phyloP scores from a whole-genome alignment of 768 basidiomycete species.

The Albatrellus ellisii region DNA sequence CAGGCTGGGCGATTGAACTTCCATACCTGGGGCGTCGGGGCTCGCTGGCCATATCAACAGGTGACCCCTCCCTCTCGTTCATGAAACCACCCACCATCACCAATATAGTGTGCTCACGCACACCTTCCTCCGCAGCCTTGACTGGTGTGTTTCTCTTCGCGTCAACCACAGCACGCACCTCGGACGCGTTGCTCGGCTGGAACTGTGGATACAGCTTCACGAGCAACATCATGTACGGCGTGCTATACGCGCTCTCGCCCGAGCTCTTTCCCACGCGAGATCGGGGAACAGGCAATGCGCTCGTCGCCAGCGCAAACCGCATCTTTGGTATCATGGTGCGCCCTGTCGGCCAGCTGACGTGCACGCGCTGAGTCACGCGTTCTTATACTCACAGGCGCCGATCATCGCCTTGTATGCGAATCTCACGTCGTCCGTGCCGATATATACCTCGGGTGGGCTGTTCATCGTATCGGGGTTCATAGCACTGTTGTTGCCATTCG shows the following conservation, averaged over 20 bases:
- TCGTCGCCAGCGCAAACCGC: constrained; percentile 38
- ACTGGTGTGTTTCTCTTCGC: constrained; percentile 48
- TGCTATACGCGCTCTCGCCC: constrained; percentile 28
- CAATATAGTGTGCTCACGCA: not conserved
- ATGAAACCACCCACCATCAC: constrained; percentile 11
- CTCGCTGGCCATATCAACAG: constrained; percentile 36
- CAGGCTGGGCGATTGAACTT: constrained; percentile 40
- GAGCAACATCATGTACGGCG: constrained; percentile 43
- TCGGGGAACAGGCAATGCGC: constrained; percentile 42
- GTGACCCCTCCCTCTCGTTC: constrained; percentile 15
- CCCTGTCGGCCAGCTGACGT: not conserved
- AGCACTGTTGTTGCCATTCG: constrained; percentile 39
- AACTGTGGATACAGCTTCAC: constrained; percentile 47
- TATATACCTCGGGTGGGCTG: constrained; percentile 39
- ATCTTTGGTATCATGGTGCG: constrained; percentile 47
- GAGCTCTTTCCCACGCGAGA: constrained; percentile 42
- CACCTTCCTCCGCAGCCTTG: no score
- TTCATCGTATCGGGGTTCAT: constrained; percentile 38
- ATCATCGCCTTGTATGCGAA: constrained; percentile 38
- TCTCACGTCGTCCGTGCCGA: constrained; percentile 35
- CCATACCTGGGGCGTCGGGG: constrained; percentile 39
- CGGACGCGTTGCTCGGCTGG: constrained; percentile 39
- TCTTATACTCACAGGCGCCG: constrained; percentile 23
- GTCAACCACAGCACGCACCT: constrained; percentile 40
- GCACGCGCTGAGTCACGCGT: not conserved